These are phyloP conservation scores for Globisporangium barbulae DNA, from an alignment of 352 stramenopile species.

Conservation along the genomic window DNA sequence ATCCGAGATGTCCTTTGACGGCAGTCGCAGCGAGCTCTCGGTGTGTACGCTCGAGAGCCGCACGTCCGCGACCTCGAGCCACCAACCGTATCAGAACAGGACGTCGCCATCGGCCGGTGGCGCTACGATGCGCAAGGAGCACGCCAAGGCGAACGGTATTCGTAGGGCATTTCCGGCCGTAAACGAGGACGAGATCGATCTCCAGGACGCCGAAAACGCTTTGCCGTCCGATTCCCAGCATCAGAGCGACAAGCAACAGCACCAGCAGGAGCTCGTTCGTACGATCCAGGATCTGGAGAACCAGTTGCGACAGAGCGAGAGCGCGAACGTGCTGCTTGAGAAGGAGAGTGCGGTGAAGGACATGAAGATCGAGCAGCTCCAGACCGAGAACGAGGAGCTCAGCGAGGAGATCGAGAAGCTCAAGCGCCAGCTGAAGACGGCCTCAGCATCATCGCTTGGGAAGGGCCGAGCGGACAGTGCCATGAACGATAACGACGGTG, in stretches of 20 bases:
- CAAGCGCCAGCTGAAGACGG: slow-evolving; percentile 8
- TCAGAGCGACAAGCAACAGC: slow-evolving; percentile 16
- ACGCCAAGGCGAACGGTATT: slow-evolving; percentile 15
- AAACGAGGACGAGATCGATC: slow-evolving; percentile 17
- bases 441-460: neutral
- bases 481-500: slow-evolving; percentile 25
- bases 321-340: slow-evolving; percentile 55
- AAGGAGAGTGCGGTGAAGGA: slow-evolving; percentile 47
- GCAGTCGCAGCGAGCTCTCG: slow-evolving; percentile 58
- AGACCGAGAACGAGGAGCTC: slow-evolving; percentile 32
- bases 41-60: slow-evolving; percentile 55
- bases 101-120: slow-evolving; percentile 3
- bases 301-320: slow-evolving; percentile 50
- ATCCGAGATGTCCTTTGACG: slow-evolving; percentile 52
- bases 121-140: slow-evolving; percentile 18
- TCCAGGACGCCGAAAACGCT: slow-evolving; percentile 6
- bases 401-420: slow-evolving; percentile 20
- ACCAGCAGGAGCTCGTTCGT: slow-evolving; percentile 35
- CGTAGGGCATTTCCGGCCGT: slow-evolving; percentile 9
- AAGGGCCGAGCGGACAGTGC: neutral
- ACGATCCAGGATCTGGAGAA: slow-evolving; percentile 48
- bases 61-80: slow-evolving; percentile 38
- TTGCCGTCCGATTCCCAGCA: slow-evolving; percentile 13
- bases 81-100: slow-evolving; percentile 15
- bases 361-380: slow-evolving; percentile 39